Evolutionary conservation across 2,329 filamentous ascomycete genomes (phyloP), one percentile per base, ranked within the genome.

Genomic region (Escovopsis sp.): DNA sequence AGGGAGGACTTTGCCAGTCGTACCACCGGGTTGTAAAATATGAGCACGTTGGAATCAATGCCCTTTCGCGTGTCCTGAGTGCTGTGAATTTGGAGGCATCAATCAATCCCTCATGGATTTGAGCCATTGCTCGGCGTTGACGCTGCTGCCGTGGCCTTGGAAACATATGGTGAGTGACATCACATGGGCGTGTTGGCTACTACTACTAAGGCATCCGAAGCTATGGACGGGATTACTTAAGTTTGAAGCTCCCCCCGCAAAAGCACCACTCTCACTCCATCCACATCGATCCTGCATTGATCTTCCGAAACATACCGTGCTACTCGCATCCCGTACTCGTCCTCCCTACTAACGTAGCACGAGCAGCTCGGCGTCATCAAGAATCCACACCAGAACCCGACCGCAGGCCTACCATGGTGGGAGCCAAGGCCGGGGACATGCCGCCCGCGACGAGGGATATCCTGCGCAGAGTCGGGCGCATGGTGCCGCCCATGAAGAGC

Each of bases 401-500:
- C 15, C 15, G 15, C 15, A 15, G 15, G 15, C 15, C 15, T 15
- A 15, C 15, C 15, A 15, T 15, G 6, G 10, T 6, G 28, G 10
- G 6, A 10, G 28, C 40, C 36, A 45, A 46, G 15, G 42, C 51
- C 23, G 55, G 60, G 37, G 61, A 68, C 18, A 82, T 86, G 73
- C 80, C 82, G 47, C 64, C 74, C 49, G 67, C 78, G 26, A 85
- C 87, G 19, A 84, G 78, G 62, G 78, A 83, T 52, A 68, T 94
- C 42, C 69, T 98, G 44, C 65, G 69, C 51, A 89, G 85, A 63
- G 86, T 88, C 56, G 83, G 82, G 70, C 85, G 82, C 59, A 82
- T 98, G 68, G 76, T 98, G 46, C 91, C 91, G 49, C 91, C 91
- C 10, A 85, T 98, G 85, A 74, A 95, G 42, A 85, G 91, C 59